Evolutionary conservation across 2,329 filamentous ascomycete genomes (phyloP).

Genomic region (Aspergillus calidoustus): DNA sequence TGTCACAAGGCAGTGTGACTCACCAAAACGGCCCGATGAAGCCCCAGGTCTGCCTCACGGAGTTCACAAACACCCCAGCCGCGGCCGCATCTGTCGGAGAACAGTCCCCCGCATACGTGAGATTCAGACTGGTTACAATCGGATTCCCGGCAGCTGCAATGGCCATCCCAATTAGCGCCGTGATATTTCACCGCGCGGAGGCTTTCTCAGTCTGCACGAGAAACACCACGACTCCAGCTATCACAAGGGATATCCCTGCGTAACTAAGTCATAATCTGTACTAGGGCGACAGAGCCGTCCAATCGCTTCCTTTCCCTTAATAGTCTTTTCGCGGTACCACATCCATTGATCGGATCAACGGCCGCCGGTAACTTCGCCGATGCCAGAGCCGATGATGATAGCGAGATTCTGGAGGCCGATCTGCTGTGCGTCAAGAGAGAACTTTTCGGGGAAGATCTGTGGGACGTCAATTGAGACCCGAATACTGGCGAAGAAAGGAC

Average conservation of each 20-base stretch:
- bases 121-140: conserved; percentile 64
- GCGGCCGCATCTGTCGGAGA: conserved; percentile 59
- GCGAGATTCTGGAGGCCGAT: conserved; percentile 64
- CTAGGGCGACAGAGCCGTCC: too few species aligned
- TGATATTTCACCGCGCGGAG: conserved; percentile 58
- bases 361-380: conserved; percentile 66
- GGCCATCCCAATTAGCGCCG: conserved; percentile 60
- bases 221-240: conserved; percentile 62
- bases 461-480: conserved; percentile 64
- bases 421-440: conserved; percentile 61
- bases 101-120: conserved; percentile 65
- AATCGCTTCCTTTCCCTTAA: conserved; percentile 35
- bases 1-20: conserved; percentile 4
- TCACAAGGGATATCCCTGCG: conserved; percentile 54
- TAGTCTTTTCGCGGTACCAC: conserved; percentile 38
- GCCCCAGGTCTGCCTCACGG: conserved; percentile 53
- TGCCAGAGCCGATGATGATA: conserved; percentile 61
- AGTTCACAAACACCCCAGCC: conserved; percentile 65
- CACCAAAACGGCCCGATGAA: conserved; percentile 45
- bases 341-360: conserved; percentile 63
- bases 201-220: conserved; percentile 57
- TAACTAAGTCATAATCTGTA: conserved; percentile 11
- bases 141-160: conserved; percentile 63
- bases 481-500: conserved; percentile 61
- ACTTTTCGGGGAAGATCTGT: conserved; percentile 60